Evolutionary conservation across 1,284 basidiomycete genomes (phyloP), one percentile per base, ranked within the genome.

Genomic region (Pseudozyma flocculosa): DNA sequence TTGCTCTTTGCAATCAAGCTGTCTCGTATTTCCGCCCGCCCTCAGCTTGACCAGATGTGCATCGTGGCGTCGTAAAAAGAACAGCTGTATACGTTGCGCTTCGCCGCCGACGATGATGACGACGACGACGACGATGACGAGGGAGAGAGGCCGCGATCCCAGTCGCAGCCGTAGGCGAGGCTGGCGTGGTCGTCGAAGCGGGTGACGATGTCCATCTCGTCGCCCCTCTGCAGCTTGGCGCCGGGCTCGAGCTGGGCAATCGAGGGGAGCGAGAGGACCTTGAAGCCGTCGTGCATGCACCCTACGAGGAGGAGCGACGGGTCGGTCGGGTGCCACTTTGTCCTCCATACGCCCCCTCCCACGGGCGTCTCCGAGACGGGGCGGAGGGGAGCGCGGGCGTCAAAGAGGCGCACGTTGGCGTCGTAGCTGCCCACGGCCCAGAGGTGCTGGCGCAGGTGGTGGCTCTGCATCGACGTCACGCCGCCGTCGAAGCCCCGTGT

Each of bases 231-330:
- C 22, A 34, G 26, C 54, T 44, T 18, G 5, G n/a, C 42, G 2
- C 32, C 43, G n/a, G 48, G 37, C n/a, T 2, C 26, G 39, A 58
- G 30, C 24, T 46, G 41, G 22, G 41, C 17, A 9, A 46, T 43
- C 4, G 43, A n/a, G 22, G 8, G 26, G 22, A 62, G 22, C 19
- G 22, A 37, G 22, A 75, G 41, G 40, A 74, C 57, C 70, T 93
- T 94, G 83, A 92, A 94, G 1, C 95, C 94, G 61, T 90, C 92
- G 74, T 96, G 93, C 95, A 98, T 99, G 75, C 89, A 90, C 0
- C 92, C 95, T 11, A 92, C 85, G 24, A 97, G 82, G 1, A 98
- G 81, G 36, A 87, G 83, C 3, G 72, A 59, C 1, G 82, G 60
- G 32, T 69, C 48, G 1, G 82, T 83, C 1, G 92, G 91, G 78